These are phyloP conservation scores for Rostrohypoxylon terebratum DNA, from an alignment of 495 filamentous ascomycete genomes.

Conservation along the genomic window DNA sequence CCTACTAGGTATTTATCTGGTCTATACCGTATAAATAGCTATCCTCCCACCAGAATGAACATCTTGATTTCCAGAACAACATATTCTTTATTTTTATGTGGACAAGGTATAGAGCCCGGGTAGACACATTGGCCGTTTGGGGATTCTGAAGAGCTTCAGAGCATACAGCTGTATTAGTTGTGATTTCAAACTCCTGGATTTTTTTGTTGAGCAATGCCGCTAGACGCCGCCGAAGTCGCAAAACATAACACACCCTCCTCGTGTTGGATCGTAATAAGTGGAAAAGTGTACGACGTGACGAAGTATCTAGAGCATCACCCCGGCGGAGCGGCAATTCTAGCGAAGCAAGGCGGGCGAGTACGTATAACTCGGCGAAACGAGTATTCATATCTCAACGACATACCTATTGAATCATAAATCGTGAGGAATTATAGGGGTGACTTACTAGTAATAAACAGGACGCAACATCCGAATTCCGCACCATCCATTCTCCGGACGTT, in stretches of 20 bases:
- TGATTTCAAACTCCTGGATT: neutral
- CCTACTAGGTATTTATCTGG: neutral
- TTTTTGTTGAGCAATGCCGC: constrained; percentile 6
- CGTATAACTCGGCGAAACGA: constrained; percentile 1
- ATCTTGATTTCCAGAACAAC: neutral
- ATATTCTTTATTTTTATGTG: neutral
- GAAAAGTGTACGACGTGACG: constrained; percentile 79
- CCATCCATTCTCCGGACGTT: constrained; percentile 72
- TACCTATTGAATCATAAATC: neutral
- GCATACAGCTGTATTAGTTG: no score
- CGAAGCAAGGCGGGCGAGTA: constrained; percentile 69
- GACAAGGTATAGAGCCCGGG: neutral
- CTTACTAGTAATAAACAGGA: constrained; percentile 58
- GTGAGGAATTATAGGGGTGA: neutral
- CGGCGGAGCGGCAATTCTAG: constrained; percentile 73
- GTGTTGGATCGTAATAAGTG: constrained; percentile 77
- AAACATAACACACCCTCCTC: constrained; percentile 73
- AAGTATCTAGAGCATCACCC: constrained; percentile 78
- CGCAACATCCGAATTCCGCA: constrained; percentile 76
- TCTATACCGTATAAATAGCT: neutral
- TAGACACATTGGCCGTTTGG: neutral
- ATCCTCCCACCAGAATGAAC: neutral
- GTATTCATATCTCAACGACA: neutral
- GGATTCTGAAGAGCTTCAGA: neutral
- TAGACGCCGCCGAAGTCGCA: constrained; percentile 60